Evolutionary conservation across 495 filamentous ascomycete genomes (phyloP), one percentile per base, ranked within the genome.

Genomic region (Aspergillus bridgeri): DNA sequence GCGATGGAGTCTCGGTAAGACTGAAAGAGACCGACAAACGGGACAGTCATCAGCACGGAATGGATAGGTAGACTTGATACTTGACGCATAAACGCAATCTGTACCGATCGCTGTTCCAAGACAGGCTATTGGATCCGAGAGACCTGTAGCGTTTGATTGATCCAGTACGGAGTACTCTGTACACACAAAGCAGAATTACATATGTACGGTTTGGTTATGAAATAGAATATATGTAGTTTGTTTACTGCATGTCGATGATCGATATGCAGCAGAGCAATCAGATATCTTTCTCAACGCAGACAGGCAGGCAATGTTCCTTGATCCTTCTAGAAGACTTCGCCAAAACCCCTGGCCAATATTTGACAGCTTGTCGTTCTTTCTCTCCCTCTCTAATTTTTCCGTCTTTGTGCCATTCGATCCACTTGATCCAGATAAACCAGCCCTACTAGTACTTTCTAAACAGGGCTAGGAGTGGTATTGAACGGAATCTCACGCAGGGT

Each of bases 291-390:
- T 23, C 20, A 18, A 47, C 21, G 18, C 21, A 23, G 21, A 18
- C 44, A 19, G 11, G 33, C 9, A 47, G 17, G 19, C 9, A 47
- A 47, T 25, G 43, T 56, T 56, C 53, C 29, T 48, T 22, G 48
- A 27, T 20, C 25, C 25, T 56, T 56, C 53, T 33, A 56, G 53
- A 56, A 56, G n/a, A 45, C 44, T 29, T 24, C 47, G 19, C 33
- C 48, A 25, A 24, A 8, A 50, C 21, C 1, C 1, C n/a, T 18
- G 7, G 21, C 45, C 45, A 20, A 3, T 20, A 23, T 47, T 20
- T 47, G 52, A 44, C 52, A 54, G 52, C 21, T 29, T 54, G 38
- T 23, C 24, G 6, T 24, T 50, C 23, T 6, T 9, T 13, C 23
- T 50, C 23, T 50, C 48, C 23, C 4, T 50, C 8, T 45, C 15